Conservation (phyloP, 2,329 filamentous ascomycete genomes). For the Apiospora sp. region DNA sequence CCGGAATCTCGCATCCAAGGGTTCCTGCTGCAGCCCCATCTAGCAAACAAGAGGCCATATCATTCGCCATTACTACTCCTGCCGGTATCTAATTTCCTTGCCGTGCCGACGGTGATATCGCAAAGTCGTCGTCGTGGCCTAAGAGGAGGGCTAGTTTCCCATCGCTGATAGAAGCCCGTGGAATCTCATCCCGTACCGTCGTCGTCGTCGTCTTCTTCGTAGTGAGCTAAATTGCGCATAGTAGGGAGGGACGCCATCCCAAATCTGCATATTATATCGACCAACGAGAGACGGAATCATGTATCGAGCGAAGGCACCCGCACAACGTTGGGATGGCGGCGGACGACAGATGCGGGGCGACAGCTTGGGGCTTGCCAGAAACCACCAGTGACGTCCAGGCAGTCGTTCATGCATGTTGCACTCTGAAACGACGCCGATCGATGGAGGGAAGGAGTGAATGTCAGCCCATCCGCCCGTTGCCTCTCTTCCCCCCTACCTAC, state of each 20-base stretch:
- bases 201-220: not conserved
- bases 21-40: not conserved
- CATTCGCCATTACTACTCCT: not conserved
- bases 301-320: not conserved
- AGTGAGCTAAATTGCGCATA: not conserved
- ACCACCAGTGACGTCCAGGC: conserved; percentile 1
- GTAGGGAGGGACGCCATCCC: not conserved
- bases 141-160: not conserved
- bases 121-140: not conserved
- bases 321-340: conserved; percentile 9
- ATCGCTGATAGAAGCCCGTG: not conserved
- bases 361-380: conserved; percentile 1
- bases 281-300: not conserved
- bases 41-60: not conserved
- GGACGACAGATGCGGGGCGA: not conserved
- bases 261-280: not conserved
- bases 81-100: not conserved
- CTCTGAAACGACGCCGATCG: not conserved
- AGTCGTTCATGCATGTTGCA: conserved; percentile 17
- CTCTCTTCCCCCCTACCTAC: too few species aligned
- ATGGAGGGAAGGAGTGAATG: not conserved
- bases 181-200: not conserved
- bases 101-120: not conserved
- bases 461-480: too few species aligned
- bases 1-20: not conserved